Conservation (phyloP, 139 green algal genomes). For the Trebouxia sp. region DNA sequence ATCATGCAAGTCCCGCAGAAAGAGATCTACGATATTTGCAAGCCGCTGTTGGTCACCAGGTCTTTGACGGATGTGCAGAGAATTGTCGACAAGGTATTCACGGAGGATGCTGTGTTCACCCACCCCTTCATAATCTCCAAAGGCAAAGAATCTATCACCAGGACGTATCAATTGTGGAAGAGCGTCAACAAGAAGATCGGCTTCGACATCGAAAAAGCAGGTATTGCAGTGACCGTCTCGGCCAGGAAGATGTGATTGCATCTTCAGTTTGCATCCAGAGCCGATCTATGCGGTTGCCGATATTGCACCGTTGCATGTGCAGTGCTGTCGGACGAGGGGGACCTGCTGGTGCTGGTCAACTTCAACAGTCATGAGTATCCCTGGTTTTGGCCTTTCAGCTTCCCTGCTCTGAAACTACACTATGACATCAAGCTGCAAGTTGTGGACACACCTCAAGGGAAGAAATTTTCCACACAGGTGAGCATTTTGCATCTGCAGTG, state of each 20-base stretch:
- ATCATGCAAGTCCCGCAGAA: neutral
- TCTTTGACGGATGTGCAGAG: neutral
- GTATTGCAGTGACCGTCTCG: too few species aligned
- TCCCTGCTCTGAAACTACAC: neutral
- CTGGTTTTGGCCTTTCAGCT: neutral
- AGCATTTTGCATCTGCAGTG: too few species aligned
- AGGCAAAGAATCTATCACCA: neutral
- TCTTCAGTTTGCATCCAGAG: too few species aligned
- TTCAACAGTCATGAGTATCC: slow-evolving; percentile 5
- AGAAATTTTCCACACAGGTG: slow-evolving; percentile 10
- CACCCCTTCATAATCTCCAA: neutral
- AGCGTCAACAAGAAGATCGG: neutral
- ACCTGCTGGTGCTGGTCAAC: neutral
- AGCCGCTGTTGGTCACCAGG: neutral
- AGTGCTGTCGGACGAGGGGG: neutral
- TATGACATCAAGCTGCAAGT: slow-evolving; percentile 13
- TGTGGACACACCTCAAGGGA: neutral
- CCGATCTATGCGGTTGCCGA: too few species aligned
- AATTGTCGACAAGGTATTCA: neutral
- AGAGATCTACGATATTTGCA: slow-evolving; percentile 11
- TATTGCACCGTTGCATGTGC: neutral
- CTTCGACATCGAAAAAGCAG: neutral
- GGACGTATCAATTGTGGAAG: slow-evolving; percentile 12
- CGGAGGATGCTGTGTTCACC: neutral
- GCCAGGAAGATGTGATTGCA: too few species aligned